Percentiles rank a stretch among this genome's conserved stretches.
Conservation (phyloP, 495 filamentous ascomycete genomes). For the Lentithecium fluviatile region DNA sequence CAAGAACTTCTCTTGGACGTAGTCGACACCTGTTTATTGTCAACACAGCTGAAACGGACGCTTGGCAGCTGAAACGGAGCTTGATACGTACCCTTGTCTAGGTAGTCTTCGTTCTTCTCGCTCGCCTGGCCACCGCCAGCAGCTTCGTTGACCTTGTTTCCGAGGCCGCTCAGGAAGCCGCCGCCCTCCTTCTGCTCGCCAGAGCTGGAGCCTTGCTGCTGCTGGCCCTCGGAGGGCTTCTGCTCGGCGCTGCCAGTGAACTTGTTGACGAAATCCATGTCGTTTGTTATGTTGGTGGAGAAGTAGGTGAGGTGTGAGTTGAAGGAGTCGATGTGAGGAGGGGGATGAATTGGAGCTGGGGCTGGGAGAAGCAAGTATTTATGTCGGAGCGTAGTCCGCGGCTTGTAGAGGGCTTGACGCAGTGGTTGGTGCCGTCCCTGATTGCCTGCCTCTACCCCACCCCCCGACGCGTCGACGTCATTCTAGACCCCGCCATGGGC, state of each 20-base stretch:
- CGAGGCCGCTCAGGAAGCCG: slow-evolving; percentile 53
- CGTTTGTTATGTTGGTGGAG: slow-evolving; percentile 2
- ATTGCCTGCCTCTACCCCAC: not conserved
- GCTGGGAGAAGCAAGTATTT: slow-evolving; percentile 17
- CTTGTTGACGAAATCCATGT: slow-evolving; percentile 46
- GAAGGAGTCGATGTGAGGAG: not conserved
- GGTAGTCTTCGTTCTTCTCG: slow-evolving; percentile 67
- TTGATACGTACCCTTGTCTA: slow-evolving; percentile 29
- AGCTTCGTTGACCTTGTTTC: slow-evolving; percentile 57
- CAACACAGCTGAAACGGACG: slow-evolving; percentile 4
- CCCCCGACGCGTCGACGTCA: not conserved
- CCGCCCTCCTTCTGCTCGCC: slow-evolving; percentile 39
- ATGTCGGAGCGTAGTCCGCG: not conserved
- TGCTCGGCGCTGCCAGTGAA: slow-evolving; percentile 36
- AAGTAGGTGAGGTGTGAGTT: not conserved
- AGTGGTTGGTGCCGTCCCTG: not conserved
- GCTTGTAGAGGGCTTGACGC: not conserved
- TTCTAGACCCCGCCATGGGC: slow-evolving; percentile 6
- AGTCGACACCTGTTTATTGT: slow-evolving; percentile 57
- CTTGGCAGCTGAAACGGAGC: slow-evolving; percentile 6
- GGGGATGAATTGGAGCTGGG: not conserved
- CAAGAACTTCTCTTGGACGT: slow-evolving; percentile 65
- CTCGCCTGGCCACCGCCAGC: slow-evolving; percentile 63
- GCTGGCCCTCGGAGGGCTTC: slow-evolving; percentile 17
- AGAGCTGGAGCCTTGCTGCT: slow-evolving; percentile 2